Base-by-base conservation (phyloP, 768 basidiomycete species). In the Piloderma croceum region DNA sequence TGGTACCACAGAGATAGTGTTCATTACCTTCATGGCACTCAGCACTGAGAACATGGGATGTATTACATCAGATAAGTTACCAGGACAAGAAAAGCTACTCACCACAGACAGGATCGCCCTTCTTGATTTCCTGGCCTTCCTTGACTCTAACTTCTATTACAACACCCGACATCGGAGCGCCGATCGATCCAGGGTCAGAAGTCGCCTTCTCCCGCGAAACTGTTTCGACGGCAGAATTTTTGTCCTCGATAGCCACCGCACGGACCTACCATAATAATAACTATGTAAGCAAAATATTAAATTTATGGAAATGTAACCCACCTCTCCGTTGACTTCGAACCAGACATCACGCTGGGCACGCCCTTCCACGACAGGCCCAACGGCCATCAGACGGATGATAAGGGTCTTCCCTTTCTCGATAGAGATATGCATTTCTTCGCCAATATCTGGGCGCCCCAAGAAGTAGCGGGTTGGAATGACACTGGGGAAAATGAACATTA, bases 281-380 rank as follows among this genome's bases (percentile, higher is more conserved):
- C 21, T 51, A 23, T 43, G n/a, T n/a, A n/a, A n/a, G n/a, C n/a
- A n/a, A n/a, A n/a, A n/a, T n/a, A n/a, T n/a, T n/a, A n/a, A n/a
- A 29, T 20, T 24, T 46, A 45, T 29, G 32, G 31, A 42, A 24
- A 22, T 21, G 36, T 39, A 39, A 37, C 67, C 57, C 57, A 87
- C 88, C 74, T 94, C 90, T 64, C 92, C 92, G 53, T 94, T 94
- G 44, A 94, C 87, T 71, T 98, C 94, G 59, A 97, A 94, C 88
- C 94, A 96, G 44, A 94, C 90, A 60, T 98, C 93, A 53, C 94
- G 82, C 55, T 90, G 87, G 18, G 93, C 90, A 52, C 80, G 85
- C 25, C 86, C 86, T 60, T 91, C 83, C 38, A 94, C 84, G 39
- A 98, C 86, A 43, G 91, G 88, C 15, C 94, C 92, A 36, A 93